Evolutionary conservation across 495 filamentous ascomycete genomes (phyloP), one percentile per base, ranked within the genome.

Genomic region (Hyaloscypha hepaticicola): DNA sequence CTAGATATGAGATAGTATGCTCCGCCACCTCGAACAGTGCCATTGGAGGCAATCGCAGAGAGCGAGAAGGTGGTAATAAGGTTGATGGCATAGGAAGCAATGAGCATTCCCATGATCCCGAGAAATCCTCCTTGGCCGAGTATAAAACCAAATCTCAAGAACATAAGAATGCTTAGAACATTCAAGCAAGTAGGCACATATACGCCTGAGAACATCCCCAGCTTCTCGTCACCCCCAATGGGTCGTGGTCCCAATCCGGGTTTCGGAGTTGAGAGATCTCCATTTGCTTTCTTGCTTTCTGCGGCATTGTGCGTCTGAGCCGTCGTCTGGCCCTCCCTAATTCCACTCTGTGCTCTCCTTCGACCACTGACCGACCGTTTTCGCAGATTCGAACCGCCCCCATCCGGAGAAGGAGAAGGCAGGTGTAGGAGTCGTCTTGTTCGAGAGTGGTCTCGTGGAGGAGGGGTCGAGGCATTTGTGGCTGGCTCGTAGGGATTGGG

Each of bases 121-220:
- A 95, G 63, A 38, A 96, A 73, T 34, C 92, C 92, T 66, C 85
- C 83, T 72, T 93, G 88, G 29, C 92, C 92, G 8, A 93, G 76
- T 61, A 93, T 89, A 62, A 89, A 87, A 5, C 90, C 90, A 70
- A 93, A 93, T 28, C 90, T 82, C 73, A 93, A 78, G 77, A 96
- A 96, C 92, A 96, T 95, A 49, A 96, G 84, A 78, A 96, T 96
- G 66, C 90, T 94, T 55, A 96, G 77, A n/a, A 96, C 91, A 75
- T 96, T 96, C 68, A 95, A 76, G 53, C 86, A 92, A 6, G 91
- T 92, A 25, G 92, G 92, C 24, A 95, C 88, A 73, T 93, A 96
- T 45, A 95, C 92, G 8, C 90, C 90, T 11, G 89, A 88, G 70
- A 90, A 87, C 3, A 85, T 86, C 19, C 89, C 88, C 59, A 93